phyloP scores from a whole-genome alignment of 2,329 filamentous ascomycete species.

The Gremmenia infestans region DNA sequence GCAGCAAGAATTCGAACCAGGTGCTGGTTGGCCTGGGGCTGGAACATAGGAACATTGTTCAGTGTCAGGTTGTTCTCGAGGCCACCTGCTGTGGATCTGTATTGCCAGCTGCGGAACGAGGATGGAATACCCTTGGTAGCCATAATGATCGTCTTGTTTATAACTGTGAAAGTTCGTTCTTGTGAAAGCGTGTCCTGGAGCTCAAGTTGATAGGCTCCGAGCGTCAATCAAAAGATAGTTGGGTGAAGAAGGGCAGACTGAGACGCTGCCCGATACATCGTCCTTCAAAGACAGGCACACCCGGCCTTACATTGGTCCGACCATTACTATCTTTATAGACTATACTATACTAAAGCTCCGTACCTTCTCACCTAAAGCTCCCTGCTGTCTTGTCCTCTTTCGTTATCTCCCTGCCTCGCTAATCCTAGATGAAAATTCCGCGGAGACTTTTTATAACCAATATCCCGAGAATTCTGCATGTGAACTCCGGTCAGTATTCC shows the following conservation, averaged over 20 bases:
- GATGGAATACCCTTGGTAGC: neutral
- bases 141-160: neutral
- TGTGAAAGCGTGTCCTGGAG: neutral
- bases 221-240: neutral
- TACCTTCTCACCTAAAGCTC: too few species aligned
- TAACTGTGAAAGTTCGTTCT: neutral
- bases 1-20: slow-evolving; percentile 42
- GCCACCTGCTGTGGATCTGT: slow-evolving; percentile 3
- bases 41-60: slow-evolving; percentile 4
- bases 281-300: neutral
- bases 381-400: neutral
- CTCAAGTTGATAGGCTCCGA: neutral
- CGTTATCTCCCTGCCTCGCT: too few species aligned
- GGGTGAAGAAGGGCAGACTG: neutral
- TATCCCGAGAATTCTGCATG: too few species aligned
- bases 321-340: too few species aligned
- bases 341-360: too few species aligned
- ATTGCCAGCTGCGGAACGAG: slow-evolving; percentile 11
- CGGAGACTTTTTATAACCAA: too few species aligned
- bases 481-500: too few species aligned
- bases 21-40: slow-evolving; percentile 6
- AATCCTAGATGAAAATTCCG: too few species aligned
- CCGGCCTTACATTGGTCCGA: neutral
- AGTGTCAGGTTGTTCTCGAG: slow-evolving; percentile 11
- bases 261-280: neutral